Percentiles rank a stretch among this genome's conserved stretches.
Evolutionary conservation across 202 grass and related monocot genomes (phyloP).

Genomic region (Carex arenaria): DNA sequence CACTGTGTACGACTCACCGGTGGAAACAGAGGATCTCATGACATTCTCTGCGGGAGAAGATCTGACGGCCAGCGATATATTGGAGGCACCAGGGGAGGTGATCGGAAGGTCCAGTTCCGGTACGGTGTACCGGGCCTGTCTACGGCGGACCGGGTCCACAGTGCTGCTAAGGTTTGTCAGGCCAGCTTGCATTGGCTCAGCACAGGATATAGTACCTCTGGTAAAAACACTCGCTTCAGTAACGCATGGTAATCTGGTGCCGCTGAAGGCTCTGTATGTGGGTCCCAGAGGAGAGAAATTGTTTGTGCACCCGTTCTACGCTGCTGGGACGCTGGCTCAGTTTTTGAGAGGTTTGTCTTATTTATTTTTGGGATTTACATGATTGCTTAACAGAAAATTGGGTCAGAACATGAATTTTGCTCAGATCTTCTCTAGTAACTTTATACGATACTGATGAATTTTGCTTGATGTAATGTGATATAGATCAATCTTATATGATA

Average conservation of each 20-base stretch:
- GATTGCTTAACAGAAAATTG: background rate
- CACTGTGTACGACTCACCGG: constrained; percentile 6
- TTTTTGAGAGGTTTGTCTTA: constrained; percentile 35
- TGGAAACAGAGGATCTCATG: constrained; percentile 31
- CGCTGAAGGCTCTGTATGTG: constrained; percentile 38
- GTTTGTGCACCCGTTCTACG: constrained; percentile 47
- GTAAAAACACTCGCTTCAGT: constrained; percentile 26
- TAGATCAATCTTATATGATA: background rate
- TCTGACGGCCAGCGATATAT: constrained; percentile 33
- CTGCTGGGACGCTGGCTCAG: constrained; percentile 33
- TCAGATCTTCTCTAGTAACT: background rate
- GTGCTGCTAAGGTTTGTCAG: constrained; percentile 44
- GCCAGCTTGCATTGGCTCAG: constrained; percentile 30
- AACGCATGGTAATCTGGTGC: constrained; percentile 37
- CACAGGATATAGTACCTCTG: constrained; percentile 23
- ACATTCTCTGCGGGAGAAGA: constrained; percentile 30
- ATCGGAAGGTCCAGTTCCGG: constrained; percentile 40
- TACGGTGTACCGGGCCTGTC: constrained; percentile 41
- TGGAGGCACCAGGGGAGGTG: constrained; percentile 50
- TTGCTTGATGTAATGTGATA: background rate
- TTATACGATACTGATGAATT: background rate
- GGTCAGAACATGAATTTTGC: background rate
- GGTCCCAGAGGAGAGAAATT: constrained; percentile 52
- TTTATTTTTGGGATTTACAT: background rate
- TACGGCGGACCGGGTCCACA: constrained; percentile 15